Evolutionary conservation across 352 stramenopile genomes (phyloP).

Genomic region (Phytophthora kernoviae): DNA sequence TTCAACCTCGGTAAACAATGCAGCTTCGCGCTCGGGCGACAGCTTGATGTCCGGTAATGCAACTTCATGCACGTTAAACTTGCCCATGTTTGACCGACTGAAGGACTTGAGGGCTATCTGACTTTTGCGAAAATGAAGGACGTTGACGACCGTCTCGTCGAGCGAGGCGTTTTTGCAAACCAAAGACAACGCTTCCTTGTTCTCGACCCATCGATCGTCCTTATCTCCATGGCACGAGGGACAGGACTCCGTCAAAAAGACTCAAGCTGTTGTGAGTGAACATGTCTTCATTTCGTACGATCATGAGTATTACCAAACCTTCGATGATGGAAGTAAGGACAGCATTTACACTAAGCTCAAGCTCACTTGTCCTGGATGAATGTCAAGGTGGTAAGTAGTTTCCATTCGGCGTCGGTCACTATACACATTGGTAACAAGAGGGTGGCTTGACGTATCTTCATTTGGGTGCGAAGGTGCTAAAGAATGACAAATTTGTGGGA

Average conservation of each 20-base stretch:
- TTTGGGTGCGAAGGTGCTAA: too few species aligned
- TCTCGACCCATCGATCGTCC: conserved; percentile 24
- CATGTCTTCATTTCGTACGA: conserved; percentile 10
- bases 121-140: conserved; percentile 38
- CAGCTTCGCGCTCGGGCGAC: conserved; percentile 19
- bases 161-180: conserved; percentile 16
- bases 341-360: too few species aligned
- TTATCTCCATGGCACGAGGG: conserved; percentile 28
- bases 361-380: too few species aligned
- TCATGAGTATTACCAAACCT: background rate
- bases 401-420: too few species aligned
- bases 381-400: too few species aligned
- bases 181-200: conserved; percentile 1
- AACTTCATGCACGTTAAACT: conserved; percentile 47
- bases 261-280: conserved; percentile 9
- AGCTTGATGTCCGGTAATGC: conserved; percentile 33
- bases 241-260: conserved; percentile 13
- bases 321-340: background rate
- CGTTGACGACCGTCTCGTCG: conserved; percentile 9
- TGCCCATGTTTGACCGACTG: conserved; percentile 26
- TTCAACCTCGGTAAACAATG: conserved; percentile 35
- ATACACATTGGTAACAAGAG: too few species aligned
- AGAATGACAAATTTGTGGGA: too few species aligned
- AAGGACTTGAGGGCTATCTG: conserved; percentile 26
- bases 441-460: too few species aligned